Conservation (phyloP, 1,284 basidiomycete genomes). For the Malassezia equina region DNA sequence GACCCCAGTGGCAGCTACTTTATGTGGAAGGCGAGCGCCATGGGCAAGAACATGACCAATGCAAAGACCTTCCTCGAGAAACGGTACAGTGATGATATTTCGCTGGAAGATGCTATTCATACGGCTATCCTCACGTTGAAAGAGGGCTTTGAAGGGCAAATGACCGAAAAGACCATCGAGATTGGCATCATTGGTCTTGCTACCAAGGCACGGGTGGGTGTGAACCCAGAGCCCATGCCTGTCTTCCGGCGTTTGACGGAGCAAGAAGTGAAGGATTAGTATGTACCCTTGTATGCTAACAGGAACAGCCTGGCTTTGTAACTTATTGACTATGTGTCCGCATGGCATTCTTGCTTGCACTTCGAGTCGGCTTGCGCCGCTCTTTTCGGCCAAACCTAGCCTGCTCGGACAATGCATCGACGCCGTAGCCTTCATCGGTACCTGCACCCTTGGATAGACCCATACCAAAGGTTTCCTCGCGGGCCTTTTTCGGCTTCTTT, state of each 20-base stretch:
- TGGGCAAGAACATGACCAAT: constrained; percentile 99
- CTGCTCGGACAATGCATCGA: constrained; percentile 79
- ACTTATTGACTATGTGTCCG: constrained; percentile 4
- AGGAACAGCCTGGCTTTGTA: neutral
- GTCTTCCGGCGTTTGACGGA: constrained; percentile 40
- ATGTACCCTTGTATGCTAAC: constrained; percentile 1
- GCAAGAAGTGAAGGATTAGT: constrained; percentile 40
- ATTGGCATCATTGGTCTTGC: constrained; percentile 70
- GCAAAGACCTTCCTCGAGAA: constrained; percentile 99
- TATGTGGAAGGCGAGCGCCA: constrained; percentile 98
- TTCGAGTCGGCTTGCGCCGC: constrained; percentile 32
- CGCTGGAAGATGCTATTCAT: constrained; percentile 96
- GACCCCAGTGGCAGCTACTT: constrained; percentile 89
- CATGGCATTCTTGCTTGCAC: constrained; percentile 41
- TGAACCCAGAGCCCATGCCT: constrained; percentile 23
- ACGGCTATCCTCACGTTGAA: constrained; percentile 96
- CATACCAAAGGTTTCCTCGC: constrained; percentile 53
- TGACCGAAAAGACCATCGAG: constrained; percentile 99
- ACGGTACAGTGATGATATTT: constrained; percentile 96
- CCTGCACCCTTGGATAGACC: constrained; percentile 43
- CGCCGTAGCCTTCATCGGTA: constrained; percentile 44
- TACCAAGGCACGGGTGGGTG: constrained; percentile 21
- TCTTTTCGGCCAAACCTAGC: constrained; percentile 49
- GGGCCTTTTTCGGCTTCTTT: constrained; percentile 26
- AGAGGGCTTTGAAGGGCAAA: constrained; percentile 97